A percentile compares a stretch with the other conserved stretches of the same genome.
These are phyloP conservation scores for Aspergillus sp. DNA, from an alignment of 2,329 filamentous ascomycete species.

Conservation along the genomic window DNA sequence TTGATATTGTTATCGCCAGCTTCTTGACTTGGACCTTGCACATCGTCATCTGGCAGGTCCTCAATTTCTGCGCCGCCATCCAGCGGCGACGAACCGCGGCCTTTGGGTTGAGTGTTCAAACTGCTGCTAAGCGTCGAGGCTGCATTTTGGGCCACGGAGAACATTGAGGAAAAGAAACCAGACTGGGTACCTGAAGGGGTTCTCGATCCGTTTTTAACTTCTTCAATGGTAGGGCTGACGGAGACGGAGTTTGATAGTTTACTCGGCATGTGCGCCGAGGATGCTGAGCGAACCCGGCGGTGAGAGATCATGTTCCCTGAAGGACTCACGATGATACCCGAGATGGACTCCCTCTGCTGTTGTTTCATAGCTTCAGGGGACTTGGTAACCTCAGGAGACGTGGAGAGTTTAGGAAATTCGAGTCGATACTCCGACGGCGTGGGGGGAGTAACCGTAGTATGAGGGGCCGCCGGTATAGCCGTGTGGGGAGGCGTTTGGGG, in stretches of 20 bases:
- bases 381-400: constrained; percentile 24
- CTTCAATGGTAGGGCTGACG: constrained; percentile 67
- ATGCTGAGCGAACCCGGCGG: constrained; percentile 53
- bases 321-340: constrained; percentile 51
- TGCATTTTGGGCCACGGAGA: constrained; percentile 88
- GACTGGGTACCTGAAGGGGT: constrained; percentile 47
- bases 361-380: constrained; percentile 31
- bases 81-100: constrained; percentile 26
- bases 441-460: constrained; percentile 55
- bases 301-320: constrained; percentile 68
- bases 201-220: constrained; percentile 43
- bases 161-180: constrained; percentile 88
- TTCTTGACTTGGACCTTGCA: constrained; percentile 8
- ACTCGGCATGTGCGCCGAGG: constrained; percentile 58
- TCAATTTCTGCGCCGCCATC: constrained; percentile 23
- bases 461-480: constrained; percentile 26
- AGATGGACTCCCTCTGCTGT: constrained; percentile 15
- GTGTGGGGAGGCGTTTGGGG: constrained; percentile 27
- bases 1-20: constrained; percentile 16
- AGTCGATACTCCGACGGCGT: constrained; percentile 48
- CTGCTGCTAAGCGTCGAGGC: constrained; percentile 68
- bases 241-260: constrained; percentile 73
- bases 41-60: constrained; percentile 18
- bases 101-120: constrained; percentile 45
- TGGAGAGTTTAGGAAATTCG: constrained; percentile 25